These are phyloP conservation scores for Paracorniculantispora psalliotae DNA, from an alignment of 2,329 filamentous ascomycete genomes.

Conservation along the genomic window DNA sequence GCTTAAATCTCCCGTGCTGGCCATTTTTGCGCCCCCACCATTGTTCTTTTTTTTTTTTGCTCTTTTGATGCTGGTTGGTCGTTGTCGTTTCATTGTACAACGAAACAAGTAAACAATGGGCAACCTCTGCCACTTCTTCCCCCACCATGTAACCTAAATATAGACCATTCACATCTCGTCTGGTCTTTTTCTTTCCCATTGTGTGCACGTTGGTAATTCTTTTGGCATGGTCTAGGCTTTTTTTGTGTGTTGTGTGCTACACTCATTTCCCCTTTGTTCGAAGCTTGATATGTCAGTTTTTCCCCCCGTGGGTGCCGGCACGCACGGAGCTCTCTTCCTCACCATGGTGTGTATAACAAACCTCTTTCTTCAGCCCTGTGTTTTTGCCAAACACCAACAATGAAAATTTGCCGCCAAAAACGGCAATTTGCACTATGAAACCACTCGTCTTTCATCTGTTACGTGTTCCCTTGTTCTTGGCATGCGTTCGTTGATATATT, in stretches of 20 bases:
- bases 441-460: not conserved
- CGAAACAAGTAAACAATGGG: too few species aligned
- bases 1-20: not conserved
- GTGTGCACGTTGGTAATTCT: too few species aligned
- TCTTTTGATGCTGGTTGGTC: not conserved
- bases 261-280: too few species aligned
- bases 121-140: too few species aligned
- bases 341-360: not conserved
- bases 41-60: not conserved
- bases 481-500: not conserved
- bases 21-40: not conserved
- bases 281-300: too few species aligned
- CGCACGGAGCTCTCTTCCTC: too few species aligned
- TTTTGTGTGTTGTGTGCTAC: too few species aligned
- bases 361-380: not conserved
- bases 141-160: too few species aligned
- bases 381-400: not conserved
- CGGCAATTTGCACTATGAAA: not conserved
- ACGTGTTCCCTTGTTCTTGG: not conserved
- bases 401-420: not conserved
- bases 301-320: not conserved
- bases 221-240: too few species aligned
- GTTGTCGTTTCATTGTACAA: too few species aligned
- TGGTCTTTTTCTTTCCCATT: too few species aligned
- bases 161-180: too few species aligned